Conservation (phyloP, 805 yeast genomes). For the Metschnikowia continentalis region DNA sequence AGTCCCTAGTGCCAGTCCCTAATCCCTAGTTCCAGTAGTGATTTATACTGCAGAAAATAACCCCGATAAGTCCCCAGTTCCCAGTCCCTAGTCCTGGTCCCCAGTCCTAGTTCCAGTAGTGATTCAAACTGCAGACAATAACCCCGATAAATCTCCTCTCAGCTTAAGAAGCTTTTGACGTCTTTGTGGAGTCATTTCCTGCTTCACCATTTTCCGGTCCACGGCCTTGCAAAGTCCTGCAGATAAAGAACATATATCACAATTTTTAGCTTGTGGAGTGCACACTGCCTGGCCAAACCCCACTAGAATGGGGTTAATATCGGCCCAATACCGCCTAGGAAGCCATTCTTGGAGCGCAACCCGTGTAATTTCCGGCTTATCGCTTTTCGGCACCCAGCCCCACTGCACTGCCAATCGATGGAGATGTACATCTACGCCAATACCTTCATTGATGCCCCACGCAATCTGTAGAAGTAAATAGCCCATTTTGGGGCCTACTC, state of each 20-base stretch:
- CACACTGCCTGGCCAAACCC: conserved; percentile 94
- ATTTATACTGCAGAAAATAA: no score
- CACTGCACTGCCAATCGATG: conserved; percentile 76
- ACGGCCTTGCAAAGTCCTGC: conserved; percentile 55
- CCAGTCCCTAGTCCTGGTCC: no score
- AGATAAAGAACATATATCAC: conserved; percentile 65
- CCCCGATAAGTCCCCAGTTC: no score
- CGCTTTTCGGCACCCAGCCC: conserved; percentile 61
- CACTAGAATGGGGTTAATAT: conserved; percentile 79
- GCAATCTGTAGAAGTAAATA: conserved; percentile 74
- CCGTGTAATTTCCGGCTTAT: conserved; percentile 76
- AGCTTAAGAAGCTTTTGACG: conserved; percentile 25
- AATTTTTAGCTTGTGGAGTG: conserved; percentile 61
- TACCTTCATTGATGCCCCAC: conserved; percentile 73
- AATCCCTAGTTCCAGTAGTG: no score
- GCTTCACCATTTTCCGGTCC: conserved; percentile 40
- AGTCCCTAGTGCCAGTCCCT: no score
- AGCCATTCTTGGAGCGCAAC: conserved; percentile 67
- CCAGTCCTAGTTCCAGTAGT: no score
- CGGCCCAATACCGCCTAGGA: conserved; percentile 71
- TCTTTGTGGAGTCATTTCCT: conserved; percentile 25
- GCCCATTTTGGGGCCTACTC: conserved; percentile 97
- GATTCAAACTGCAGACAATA: conserved; percentile 5
- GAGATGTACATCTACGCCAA: conserved; percentile 94
- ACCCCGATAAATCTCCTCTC: conserved; percentile 30